Evolutionary conservation across 2,329 filamentous ascomycete species (phyloP), one percentile per base, ranked within the genome.

Genomic region (Leptographium wingfieldii): DNA sequence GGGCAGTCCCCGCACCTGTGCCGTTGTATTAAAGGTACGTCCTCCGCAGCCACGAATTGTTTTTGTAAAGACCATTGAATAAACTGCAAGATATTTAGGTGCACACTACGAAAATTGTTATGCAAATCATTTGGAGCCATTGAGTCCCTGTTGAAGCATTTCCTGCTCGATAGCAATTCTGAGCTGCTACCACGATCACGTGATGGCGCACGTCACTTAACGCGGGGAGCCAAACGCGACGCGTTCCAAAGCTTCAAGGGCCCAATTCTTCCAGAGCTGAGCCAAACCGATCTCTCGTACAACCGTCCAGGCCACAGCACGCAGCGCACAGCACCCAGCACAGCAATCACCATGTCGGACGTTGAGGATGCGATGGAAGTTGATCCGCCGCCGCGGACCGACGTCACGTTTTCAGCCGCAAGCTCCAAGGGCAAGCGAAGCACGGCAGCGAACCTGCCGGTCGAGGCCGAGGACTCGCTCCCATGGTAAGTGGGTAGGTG

Each of bases 391-490:
- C 66, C 71, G 46, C 74, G 74, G 63, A 77, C 75, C 61, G 77
- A 80, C 66, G 72, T 83, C 61, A 73, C 71, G 60, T 96, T 96
- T 74, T 88, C 85, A 60, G 87, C 89, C 31, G 85, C 88, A 63
- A 83, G 84, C 66, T 83, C 80, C 19, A 78, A 80, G 64, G 96
- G 96, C 73, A 92, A 92, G 71, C 97, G 97, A 75, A 83, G 91
- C 68, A 92, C 87, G 67, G 90, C 90, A 55, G 92, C 92, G 48
- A 96, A 99, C 70, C 77, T 99, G 56, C 94, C 94, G 0, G 85
- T 99, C 6, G 91, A 96, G 73, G 91, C 92, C 56, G 90, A 95
- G 72, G 94, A 99, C 71, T 92, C 87, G 65, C 74, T 99, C 22
- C 94, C 94, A 74, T 99, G 94, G 92, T 95, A 70, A 63, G 75